A percentile compares a stretch with the other conserved stretches of the same genome.
Evolutionary conservation across 2,329 filamentous ascomycete genomes (phyloP).

Genomic region (Colletotrichum viniferum): DNA sequence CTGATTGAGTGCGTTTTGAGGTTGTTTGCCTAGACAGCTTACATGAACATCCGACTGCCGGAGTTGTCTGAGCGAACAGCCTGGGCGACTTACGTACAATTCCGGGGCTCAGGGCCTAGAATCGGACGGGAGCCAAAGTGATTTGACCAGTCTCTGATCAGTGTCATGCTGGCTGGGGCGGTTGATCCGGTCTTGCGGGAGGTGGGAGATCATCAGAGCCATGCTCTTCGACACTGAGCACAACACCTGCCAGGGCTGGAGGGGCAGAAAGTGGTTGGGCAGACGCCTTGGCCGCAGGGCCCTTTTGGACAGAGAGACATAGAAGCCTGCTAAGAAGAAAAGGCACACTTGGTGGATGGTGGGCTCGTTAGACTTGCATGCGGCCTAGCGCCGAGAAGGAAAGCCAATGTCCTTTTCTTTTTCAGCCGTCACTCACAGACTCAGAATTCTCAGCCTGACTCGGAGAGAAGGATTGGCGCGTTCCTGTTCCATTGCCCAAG

Average conservation of each 20-base stretch:
- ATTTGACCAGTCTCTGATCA: not conserved
- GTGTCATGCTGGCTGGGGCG: not conserved
- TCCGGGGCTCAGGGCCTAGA: not conserved
- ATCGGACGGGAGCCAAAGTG: not conserved
- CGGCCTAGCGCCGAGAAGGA: not conserved
- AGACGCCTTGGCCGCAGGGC: not conserved
- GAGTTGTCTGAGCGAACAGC: not conserved
- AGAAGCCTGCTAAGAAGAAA: not conserved
- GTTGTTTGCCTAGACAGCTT: not conserved
- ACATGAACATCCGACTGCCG: not conserved
- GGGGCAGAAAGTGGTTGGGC: not conserved
- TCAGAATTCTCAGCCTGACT: not conserved
- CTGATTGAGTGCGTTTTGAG: not conserved
- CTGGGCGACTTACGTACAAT: not conserved
- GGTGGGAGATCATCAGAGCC: not conserved
- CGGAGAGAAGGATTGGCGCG: not conserved
- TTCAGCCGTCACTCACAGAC: not conserved
- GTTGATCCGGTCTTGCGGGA: not conserved
- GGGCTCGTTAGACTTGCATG: constrained; percentile 1
- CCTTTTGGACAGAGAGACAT: not conserved
- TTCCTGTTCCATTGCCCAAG: not conserved
- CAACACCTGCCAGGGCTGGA: not conserved
- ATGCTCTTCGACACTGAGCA: not conserved
- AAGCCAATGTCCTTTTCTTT: not conserved
- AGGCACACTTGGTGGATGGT: not conserved